Percentiles rank a stretch among this genome's conserved stretches.
These are phyloP conservation scores for Linum trigynum DNA, from an alignment of 345 rosid genomes.

Conservation along the genomic window DNA sequence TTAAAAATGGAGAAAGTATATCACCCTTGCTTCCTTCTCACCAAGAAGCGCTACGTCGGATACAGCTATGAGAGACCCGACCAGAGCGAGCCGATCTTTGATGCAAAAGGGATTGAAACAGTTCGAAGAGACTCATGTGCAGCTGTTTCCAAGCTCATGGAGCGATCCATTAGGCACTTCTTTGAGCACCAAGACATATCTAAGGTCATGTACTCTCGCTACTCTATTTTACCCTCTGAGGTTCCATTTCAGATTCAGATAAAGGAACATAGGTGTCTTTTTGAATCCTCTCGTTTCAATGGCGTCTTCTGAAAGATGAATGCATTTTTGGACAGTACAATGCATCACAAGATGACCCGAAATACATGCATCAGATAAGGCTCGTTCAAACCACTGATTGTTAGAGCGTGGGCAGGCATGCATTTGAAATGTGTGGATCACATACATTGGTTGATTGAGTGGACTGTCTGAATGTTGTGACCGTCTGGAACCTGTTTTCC, in stretches of 20 bases:
- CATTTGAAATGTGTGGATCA: conserved; percentile 5
- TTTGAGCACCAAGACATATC: conserved; percentile 59
- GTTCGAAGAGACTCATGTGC: conserved; percentile 87
- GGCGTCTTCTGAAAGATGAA: no score
- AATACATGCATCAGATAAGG: background rate
- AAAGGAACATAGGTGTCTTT: no score
- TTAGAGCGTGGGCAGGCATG: no score
- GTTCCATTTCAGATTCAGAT: no score
- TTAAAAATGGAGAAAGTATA: conserved; percentile 97
- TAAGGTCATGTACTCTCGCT: conserved; percentile 28
- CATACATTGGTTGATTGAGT: background rate
- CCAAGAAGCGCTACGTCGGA: conserved; percentile 94
- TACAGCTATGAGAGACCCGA: conserved; percentile 80
- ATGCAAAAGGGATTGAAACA: conserved; percentile 97
- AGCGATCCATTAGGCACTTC: conserved; percentile 70
- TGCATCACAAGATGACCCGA: background rate
- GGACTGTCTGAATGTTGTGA: background rate
- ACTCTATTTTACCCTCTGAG: no score
- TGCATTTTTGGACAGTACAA: no score
- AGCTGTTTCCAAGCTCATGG: conserved; percentile 86
- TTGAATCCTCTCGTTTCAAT: no score
- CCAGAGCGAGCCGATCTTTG: conserved; percentile 66
- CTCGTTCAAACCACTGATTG: no score
- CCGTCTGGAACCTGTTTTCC: background rate
- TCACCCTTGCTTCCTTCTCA: conserved; percentile 84